Conservation (phyloP, 2,329 filamentous ascomycete genomes). For the Parafenestella ontariensis region DNA sequence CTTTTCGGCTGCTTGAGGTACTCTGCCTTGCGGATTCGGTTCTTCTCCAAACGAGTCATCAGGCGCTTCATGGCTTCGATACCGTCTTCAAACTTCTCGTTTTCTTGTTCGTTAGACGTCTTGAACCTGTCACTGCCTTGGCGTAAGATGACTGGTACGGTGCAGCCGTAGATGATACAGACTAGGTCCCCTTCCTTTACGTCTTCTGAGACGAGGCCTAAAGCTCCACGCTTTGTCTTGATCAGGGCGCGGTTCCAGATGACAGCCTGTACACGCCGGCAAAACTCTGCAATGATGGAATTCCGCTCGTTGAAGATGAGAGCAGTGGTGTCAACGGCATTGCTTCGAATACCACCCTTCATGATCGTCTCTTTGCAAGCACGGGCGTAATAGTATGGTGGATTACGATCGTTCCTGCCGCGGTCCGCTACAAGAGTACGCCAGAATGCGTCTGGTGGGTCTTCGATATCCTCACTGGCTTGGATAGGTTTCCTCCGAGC, state of each 20-base stretch:
- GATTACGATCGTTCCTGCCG: conserved; percentile 19
- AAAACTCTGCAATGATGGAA: conserved; percentile 25
- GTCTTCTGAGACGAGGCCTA: conserved; percentile 20
- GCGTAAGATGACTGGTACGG: conserved; percentile 22
- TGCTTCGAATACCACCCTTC: conserved; percentile 10
- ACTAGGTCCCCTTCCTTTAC: conserved; percentile 17
- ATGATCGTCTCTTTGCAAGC: conserved; percentile 22
- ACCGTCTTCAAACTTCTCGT: neutral
- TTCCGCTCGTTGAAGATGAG: conserved; percentile 22
- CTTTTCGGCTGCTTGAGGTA: too few species aligned
- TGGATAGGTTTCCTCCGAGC: too few species aligned
- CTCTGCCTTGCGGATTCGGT: too few species aligned
- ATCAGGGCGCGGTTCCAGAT: conserved; percentile 29
- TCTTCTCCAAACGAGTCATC: conserved; percentile 1
- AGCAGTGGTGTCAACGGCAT: conserved; percentile 14
- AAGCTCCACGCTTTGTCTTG: conserved; percentile 9
- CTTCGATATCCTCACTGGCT: too few species aligned
- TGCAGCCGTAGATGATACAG: conserved; percentile 27
- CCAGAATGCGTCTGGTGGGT: conserved; percentile 22
- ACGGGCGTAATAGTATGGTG: conserved; percentile 23
- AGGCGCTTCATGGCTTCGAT: conserved; percentile 1
- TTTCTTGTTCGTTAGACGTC: too few species aligned
- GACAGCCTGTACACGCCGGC: conserved; percentile 25
- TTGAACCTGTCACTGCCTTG: neutral
- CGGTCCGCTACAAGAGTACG: conserved; percentile 23